Conservation (phyloP, 2,329 filamentous ascomycete genomes). For the Periconia sp. region DNA sequence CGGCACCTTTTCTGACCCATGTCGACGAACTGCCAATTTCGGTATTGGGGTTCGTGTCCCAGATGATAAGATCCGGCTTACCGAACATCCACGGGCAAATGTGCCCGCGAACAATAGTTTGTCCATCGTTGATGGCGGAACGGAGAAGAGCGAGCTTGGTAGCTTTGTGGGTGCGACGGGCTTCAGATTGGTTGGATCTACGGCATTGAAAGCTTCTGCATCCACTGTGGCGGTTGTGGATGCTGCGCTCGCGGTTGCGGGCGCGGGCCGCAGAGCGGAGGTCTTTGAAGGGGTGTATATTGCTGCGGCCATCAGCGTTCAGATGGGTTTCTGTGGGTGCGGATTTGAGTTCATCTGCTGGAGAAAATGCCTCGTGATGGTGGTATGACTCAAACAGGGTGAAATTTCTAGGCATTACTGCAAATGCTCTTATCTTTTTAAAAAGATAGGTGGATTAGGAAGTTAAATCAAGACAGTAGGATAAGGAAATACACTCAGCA, state of each 20-base stretch:
- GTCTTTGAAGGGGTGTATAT: constrained; percentile 6
- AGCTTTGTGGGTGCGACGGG: constrained; percentile 1
- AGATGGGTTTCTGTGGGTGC: constrained; percentile 2
- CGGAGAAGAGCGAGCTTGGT: neutral
- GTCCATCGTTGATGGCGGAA: neutral
- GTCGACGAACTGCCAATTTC: neutral
- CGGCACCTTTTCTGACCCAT: neutral
- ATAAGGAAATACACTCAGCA: no score
- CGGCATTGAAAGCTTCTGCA: neutral
- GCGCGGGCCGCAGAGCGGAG: constrained; percentile 6
- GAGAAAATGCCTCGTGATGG: no score
- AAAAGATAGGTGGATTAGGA: no score
- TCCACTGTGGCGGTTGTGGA: neutral
- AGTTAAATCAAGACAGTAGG: no score
- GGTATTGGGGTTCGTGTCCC: neutral
- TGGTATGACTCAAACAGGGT: no score
- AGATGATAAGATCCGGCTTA: neutral
- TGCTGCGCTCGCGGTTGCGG: neutral
- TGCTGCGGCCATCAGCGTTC: constrained; percentile 6
- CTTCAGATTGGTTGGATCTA: neutral
- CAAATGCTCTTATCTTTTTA: no score
- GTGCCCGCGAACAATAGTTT: neutral
- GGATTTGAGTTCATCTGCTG: no score
- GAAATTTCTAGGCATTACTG: no score
- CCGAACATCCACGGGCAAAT: neutral